phyloP scores from a whole-genome alignment of 2,329 filamentous ascomycete genomes.

The Cercospora canescens region DNA sequence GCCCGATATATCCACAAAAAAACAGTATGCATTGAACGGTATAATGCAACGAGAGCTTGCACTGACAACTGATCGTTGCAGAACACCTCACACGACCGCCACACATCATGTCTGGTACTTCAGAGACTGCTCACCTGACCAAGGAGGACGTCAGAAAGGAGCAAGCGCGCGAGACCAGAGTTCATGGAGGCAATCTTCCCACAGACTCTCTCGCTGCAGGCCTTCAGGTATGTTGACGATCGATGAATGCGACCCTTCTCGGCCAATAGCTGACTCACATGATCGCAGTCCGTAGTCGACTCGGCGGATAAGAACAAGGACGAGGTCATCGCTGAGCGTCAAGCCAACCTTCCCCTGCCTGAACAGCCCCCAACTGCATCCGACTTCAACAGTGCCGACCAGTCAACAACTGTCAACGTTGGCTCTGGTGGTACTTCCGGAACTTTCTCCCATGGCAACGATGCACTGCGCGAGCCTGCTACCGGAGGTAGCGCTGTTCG shows the following conservation, averaged over 20 bases:
- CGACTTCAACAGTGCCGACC: constrained; percentile 75
- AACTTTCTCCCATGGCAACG: constrained; percentile 46
- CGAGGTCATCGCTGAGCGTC: constrained; percentile 65
- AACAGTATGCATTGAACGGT: neutral
- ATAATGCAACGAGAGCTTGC: neutral
- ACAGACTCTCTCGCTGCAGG: constrained; percentile 46
- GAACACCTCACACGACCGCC: constrained; percentile 1
- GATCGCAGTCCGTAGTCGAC: constrained; percentile 31
- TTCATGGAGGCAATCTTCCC: constrained; percentile 44
- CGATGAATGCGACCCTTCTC: neutral
- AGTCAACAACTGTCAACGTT: constrained; percentile 67
- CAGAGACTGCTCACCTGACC: constrained; percentile 50
- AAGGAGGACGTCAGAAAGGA: constrained; percentile 51
- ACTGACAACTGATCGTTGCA: neutral
- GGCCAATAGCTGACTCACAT: neutral
- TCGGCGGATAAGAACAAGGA: constrained; percentile 50
- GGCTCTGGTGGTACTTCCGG: constrained; percentile 58
- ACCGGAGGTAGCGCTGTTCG: constrained; percentile 57
- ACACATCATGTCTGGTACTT: constrained; percentile 35
- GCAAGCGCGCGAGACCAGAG: constrained; percentile 44
- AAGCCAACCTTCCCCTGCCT: constrained; percentile 75
- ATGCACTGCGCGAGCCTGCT: constrained; percentile 46
- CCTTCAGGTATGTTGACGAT: constrained; percentile 44
- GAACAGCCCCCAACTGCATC: constrained; percentile 74
- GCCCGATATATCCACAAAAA: neutral